phyloP scores from a whole-genome alignment of 306 rosid genomes.

The Rosa persica region DNA sequence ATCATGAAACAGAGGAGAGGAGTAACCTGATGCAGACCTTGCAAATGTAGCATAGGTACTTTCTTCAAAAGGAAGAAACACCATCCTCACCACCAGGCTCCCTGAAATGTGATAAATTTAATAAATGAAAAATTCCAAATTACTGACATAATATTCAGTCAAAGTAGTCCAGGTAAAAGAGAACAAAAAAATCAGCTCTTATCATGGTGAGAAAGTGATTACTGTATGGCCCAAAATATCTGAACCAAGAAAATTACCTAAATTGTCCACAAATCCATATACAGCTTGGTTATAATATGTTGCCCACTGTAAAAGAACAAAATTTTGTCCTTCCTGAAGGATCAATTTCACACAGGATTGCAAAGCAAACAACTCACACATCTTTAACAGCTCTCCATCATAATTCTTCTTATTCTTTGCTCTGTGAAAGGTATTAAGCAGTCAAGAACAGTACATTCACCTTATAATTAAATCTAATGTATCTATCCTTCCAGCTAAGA shows the following conservation, averaged over 20 bases:
- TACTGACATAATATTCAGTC: not conserved
- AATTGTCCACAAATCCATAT: conserved; percentile 86
- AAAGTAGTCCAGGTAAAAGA: not conserved
- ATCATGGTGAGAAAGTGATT: conserved; percentile 20
- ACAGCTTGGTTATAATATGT: conserved; percentile 95
- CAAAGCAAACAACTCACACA: conserved; percentile 79
- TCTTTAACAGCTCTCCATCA: conserved; percentile 75
- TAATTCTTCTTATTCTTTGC: conserved; percentile 47
- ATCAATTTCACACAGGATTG: conserved; percentile 84
- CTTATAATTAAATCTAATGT: not conserved
- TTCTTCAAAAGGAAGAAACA: conserved; percentile 97
- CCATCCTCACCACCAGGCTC: conserved; percentile 89
- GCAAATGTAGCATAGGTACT: conserved; percentile 90
- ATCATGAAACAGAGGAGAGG: conserved; percentile 39
- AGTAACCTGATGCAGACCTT: conserved; percentile 94
- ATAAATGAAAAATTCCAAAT: conserved; percentile 8
- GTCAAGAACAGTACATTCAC: conserved; percentile 15
- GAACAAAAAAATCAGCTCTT: not conserved
- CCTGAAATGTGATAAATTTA: conserved; percentile 55
- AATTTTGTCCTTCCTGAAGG: conserved; percentile 98
- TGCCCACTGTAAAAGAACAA: conserved; percentile 91
- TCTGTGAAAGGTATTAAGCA: conserved; percentile 44
- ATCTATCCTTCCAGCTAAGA: not conserved
- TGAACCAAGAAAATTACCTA: conserved; percentile 50
- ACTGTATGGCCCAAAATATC: conserved; percentile 17